Evolutionary conservation across 257 asterid species (phyloP), one percentile per base, ranked within the genome.

Genomic region (Gentiana straminea): DNA sequence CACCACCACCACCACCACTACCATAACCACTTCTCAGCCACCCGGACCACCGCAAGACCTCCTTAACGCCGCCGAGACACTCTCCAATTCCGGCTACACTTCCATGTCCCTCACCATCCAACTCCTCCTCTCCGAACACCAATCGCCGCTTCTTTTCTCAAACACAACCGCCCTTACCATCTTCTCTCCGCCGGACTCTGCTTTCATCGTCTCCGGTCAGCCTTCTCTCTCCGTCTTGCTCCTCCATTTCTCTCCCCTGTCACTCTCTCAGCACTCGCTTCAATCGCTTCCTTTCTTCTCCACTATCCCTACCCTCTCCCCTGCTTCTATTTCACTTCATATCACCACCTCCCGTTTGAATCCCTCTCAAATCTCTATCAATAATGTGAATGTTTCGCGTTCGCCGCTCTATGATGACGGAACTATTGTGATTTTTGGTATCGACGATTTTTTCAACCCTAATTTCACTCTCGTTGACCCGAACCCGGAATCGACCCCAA

Each of bases 51-150:
- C 83, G 0, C 80, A 66, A 33, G 52, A 80, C 33, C 49, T 89
- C 64, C 13, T 70, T 56, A 73, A 78, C 64, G 95, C 95, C n/a
- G 92, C 68, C 12, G 93, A 84, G 12, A 75, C 88, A 7, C 88
- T 89, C 33, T 75, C 86, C 1, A 79, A 63, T 49, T 80, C 90
- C 38, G 94, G 92, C 54, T 82, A 75, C 74, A 55, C 49, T 0
- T 75, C 94, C 34, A 89, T 89, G 97, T 78, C 94, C 8, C 83
- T 86, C 65, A 78, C 83, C 33, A 77, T 89, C 55, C 77, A 80
- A 13, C 76, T 73, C 75, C 33, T 56, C 88, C 65, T 41, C 71
- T 49, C 46, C 44, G 59, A n/a, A 70, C 63, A 33, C 67, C 61
- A 49, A 43, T 52, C 57, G 5, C 56, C 56, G 34, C 56, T 52